phyloP scores from a whole-genome alignment of 768 basidiomycete genomes.

The Pisolithus sp. region DNA sequence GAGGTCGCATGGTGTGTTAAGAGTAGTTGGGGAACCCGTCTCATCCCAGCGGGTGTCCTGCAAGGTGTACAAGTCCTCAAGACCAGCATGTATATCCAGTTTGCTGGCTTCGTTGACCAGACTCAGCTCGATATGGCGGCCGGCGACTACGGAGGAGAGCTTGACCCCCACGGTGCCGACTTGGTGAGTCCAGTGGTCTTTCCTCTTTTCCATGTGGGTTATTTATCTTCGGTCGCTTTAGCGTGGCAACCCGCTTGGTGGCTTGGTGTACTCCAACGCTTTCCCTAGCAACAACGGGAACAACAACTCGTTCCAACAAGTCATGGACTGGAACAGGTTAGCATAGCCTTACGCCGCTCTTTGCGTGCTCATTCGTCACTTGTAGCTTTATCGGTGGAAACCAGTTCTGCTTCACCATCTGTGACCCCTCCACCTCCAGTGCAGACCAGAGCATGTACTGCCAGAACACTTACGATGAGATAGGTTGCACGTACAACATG shows the following conservation, averaged over 20 bases:
- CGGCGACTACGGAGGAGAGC: constrained; percentile 67
- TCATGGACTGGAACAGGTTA: constrained; percentile 61
- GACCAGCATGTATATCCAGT: constrained; percentile 52
- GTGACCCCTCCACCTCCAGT: constrained; percentile 47
- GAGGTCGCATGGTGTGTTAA: constrained; percentile 74
- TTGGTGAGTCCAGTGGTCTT: constrained; percentile 27
- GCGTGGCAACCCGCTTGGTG: constrained; percentile 81
- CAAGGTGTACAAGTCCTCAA: constrained; percentile 58
- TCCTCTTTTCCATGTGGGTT: constrained; percentile 11
- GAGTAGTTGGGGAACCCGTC: constrained; percentile 57
- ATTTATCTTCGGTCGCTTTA: constrained; percentile 16
- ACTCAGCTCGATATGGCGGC: constrained; percentile 42
- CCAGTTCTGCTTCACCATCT: constrained; percentile 65
- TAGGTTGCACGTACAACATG: constrained; percentile 70
- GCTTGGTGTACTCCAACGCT: constrained; percentile 56
- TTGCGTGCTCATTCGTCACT: constrained; percentile 3
- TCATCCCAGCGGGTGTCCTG: constrained; percentile 61
- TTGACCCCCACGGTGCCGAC: constrained; percentile 74
- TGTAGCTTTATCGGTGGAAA: constrained; percentile 64
- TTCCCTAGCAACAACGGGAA: constrained; percentile 37
- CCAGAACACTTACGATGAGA: constrained; percentile 65
- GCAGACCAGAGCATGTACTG: constrained; percentile 42
- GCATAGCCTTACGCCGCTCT: constrained; percentile 14
- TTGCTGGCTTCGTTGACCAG: constrained; percentile 65
- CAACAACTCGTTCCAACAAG: constrained; percentile 43